Conservation (phyloP, 2,329 filamentous ascomycete genomes). For the Didymellaceae sp. region DNA sequence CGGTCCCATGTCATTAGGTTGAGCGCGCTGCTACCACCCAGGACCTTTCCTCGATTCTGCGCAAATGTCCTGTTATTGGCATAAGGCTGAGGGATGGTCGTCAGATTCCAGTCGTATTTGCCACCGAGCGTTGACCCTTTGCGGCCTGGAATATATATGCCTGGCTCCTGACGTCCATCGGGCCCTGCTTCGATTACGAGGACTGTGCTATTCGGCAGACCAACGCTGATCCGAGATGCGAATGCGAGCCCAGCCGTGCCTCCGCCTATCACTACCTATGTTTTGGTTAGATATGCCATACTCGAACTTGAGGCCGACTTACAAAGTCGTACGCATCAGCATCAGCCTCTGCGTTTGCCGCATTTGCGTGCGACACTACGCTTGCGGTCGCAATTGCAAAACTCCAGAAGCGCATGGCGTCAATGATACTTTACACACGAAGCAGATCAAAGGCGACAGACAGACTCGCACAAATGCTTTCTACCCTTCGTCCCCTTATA, state of each 20-base stretch:
- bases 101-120: conserved; percentile 51
- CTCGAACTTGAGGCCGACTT: not conserved
- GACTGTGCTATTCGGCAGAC: conserved; percentile 30
- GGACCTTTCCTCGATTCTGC: conserved; percentile 56
- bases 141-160: conserved; percentile 35
- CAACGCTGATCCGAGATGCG: conserved; percentile 43
- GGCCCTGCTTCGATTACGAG: conserved; percentile 40
- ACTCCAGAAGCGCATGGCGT: conserved; percentile 7
- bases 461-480: not conserved
- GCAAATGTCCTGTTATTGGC: conserved; percentile 51
- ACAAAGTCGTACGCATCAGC: conserved; percentile 10
- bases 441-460: not conserved
- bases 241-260: conserved; percentile 41
- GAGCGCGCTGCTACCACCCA: conserved; percentile 57
- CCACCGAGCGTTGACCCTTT: conserved; percentile 38
- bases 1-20: conserved; percentile 51
- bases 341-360: not conserved
- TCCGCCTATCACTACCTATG: conserved; percentile 31
- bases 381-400: not conserved
- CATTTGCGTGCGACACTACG: not conserved
- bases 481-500: not conserved
- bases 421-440: not conserved
- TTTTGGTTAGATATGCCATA: not conserved
- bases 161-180: conserved; percentile 36
- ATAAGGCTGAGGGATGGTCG: conserved; percentile 51